A percentile compares a stretch with the other conserved stretches of the same genome.
Conservation (phyloP, 108 stramenopile genomes). For the Fragilaria crotonensis region DNA sequence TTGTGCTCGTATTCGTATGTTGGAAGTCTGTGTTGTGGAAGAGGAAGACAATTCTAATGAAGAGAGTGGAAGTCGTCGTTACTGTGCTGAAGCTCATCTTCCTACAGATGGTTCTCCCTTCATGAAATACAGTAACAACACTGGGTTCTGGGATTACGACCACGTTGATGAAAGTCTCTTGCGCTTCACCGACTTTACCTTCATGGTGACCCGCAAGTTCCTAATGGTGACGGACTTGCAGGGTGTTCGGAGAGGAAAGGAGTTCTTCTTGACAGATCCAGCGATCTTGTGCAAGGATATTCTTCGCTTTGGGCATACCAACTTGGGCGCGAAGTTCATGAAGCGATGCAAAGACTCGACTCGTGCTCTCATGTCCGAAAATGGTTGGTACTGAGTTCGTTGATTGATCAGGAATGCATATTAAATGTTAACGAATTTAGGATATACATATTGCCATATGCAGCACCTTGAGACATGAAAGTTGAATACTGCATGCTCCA, state of each 20-base stretch:
- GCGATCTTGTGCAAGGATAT: conserved; percentile 25
- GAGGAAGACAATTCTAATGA: conserved; percentile 16
- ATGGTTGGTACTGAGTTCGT: too few relatives aligned
- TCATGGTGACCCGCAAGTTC: conserved; percentile 17
- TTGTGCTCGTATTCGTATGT: conserved; percentile 15
- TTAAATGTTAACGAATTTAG: too few relatives aligned
- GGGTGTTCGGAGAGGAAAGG: conserved; percentile 24
- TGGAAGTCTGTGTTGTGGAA: conserved; percentile 26
- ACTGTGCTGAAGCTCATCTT: conserved; percentile 25
- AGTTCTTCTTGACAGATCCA: conserved; percentile 22
- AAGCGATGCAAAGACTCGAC: too few relatives aligned
- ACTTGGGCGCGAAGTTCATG: too few relatives aligned
- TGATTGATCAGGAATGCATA: too few relatives aligned
- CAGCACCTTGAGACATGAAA: too few relatives aligned
- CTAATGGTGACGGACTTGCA: conserved; percentile 40
- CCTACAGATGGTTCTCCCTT: conserved; percentile 7
- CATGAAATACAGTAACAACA: neutral
- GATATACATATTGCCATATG: too few relatives aligned
- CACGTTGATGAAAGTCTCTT: conserved; percentile 22
- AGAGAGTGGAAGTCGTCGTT: conserved; percentile 15
- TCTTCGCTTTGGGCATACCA: conserved; percentile 22
- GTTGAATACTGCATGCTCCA: too few relatives aligned
- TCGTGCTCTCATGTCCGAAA: too few relatives aligned
- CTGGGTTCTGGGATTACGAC: conserved; percentile 34
- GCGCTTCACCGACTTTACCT: conserved; percentile 28